phyloP scores from a whole-genome alignment of 1,139 yeast genomes.

The Candida buenavistaensis region DNA sequence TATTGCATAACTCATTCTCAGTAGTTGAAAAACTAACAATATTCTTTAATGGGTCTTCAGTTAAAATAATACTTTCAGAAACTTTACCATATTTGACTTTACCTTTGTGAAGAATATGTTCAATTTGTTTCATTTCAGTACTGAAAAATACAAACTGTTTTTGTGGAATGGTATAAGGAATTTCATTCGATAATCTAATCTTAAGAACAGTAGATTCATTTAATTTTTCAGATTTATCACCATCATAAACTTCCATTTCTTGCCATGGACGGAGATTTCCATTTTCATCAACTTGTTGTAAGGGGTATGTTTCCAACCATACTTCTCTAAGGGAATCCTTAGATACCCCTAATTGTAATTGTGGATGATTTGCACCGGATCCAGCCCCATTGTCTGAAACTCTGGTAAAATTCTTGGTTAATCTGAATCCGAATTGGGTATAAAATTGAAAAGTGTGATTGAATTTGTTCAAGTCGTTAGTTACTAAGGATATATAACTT shows the following conservation, averaged over 20 bases:
- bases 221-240: constrained; percentile 37
- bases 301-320: constrained; percentile 71
- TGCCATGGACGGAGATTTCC: constrained; percentile 60
- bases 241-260: constrained; percentile 55
- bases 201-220: constrained; percentile 46
- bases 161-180: constrained; percentile 27
- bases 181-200: constrained; percentile 48
- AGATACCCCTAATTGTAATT: constrained; percentile 52
- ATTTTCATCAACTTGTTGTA: constrained; percentile 46
- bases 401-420: constrained; percentile 56
- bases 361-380: constrained; percentile 28
- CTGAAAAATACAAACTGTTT: constrained; percentile 53
- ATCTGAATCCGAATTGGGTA: constrained; percentile 55
- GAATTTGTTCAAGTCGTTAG: constrained; percentile 50
- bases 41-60: constrained; percentile 62
- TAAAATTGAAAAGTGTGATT: constrained; percentile 53
- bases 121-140: constrained; percentile 42
- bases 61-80: constrained; percentile 21
- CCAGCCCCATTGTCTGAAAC: constrained; percentile 42
- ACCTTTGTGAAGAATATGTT: constrained; percentile 30
- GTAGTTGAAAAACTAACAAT: constrained; percentile 43
- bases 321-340: constrained; percentile 64
- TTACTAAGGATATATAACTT: constrained; percentile 58
- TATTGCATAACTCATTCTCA: constrained; percentile 29
- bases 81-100: constrained; percentile 18